Base-by-base conservation (phyloP, 202 grass and related monocot species). In the Setaria italica region DNA sequence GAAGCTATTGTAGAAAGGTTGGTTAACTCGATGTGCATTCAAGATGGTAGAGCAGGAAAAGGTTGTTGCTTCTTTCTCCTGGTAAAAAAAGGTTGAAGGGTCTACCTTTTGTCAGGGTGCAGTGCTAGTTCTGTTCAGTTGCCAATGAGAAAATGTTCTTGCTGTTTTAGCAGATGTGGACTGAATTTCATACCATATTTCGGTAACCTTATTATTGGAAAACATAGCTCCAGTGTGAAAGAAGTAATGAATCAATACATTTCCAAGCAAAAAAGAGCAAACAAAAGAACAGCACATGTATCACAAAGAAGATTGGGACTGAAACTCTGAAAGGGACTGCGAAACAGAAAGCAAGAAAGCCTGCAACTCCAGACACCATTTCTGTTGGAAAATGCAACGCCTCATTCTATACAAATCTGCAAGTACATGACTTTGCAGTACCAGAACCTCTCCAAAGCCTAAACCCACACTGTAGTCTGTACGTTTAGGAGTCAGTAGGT, bases 401-500 rank as follows among this genome's bases (percentile, higher is more conserved):
- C 42, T 35, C 32, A 20, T 37, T n/a, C 10, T 41, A n/a, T 37
- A 63, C 21, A 71, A 32, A 65, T 72, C 5, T 60, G 7, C 57
- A 50, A 72, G 72, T 11, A 76, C 60, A 43, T n/a, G 50, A 45
- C 57, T 72, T 73, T 58, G 65, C 42, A 33, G 47, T 5, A 63
- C 41, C 20, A 74, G 39, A 77, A 83, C 64, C 69, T 84, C 70
- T 46, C 12, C 55, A 57, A 29, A 56, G 19, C 59, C 15, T 19
- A 19, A 53, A 30, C 49, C n/a, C 50, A 47, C 48, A 55, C 49
- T 54, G 49, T 55, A 74, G 72, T 25, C 25, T 25, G 25, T 25
- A 25, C 25, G 30, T 13, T 82, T 0, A 77, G 85, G 85, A 85
- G 85, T 70, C 76, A 66, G 85, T 68, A 91, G 72, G 21, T 4